Base-by-base conservation (phyloP, 2,329 filamentous ascomycete species). In the Fusarium staphyleae region DNA sequence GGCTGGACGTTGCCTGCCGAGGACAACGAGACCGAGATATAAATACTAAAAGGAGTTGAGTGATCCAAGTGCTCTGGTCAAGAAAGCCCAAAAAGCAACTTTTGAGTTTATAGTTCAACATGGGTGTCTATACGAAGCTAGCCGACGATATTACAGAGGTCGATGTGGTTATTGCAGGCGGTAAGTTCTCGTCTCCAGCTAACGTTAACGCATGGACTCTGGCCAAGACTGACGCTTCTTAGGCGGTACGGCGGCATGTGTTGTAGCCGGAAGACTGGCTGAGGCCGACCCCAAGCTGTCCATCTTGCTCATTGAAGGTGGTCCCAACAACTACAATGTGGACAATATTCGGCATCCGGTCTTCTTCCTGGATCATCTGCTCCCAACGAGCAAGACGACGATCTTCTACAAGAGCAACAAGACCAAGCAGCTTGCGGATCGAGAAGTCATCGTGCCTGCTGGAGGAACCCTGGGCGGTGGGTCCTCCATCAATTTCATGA, bases 401-500 rank as follows among this genome's bases (percentile, higher is more conserved):
- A 53, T 70, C 8, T 66, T 69, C 14, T 70, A 70, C 55, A 63
- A 69, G 28, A 53, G 60, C 4, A 64, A 65, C 18, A 66, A 60
- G 14, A 56, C 66, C 4, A 60, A 63, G 0, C 55, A 63, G 2
- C 34, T 71, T 7, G 66, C 46, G 3, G 60, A 63, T 4, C 62
- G 68, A 0, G 60, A 66, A 42, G 46, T 63, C n/a, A 54, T 66
- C 2, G 64, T 73, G 3, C 65, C 68, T 0, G 60, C 59, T 0
- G 70, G 70, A 8, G 65, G 69, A 6, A 63, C 65, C 0, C 51
- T 73, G 0, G 70, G 70, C 2, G 70, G 70, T 4, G 70, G 70
- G 1, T 72, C 70, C 1, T 67, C 69, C 0, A 69, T 72, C 46
- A 72, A 72, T 34, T 65, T 69, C 39, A 66, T 72, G 67, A 70